Conservation (phyloP, 148 eudicot species). For the Dianthus caryophyllus region DNA sequence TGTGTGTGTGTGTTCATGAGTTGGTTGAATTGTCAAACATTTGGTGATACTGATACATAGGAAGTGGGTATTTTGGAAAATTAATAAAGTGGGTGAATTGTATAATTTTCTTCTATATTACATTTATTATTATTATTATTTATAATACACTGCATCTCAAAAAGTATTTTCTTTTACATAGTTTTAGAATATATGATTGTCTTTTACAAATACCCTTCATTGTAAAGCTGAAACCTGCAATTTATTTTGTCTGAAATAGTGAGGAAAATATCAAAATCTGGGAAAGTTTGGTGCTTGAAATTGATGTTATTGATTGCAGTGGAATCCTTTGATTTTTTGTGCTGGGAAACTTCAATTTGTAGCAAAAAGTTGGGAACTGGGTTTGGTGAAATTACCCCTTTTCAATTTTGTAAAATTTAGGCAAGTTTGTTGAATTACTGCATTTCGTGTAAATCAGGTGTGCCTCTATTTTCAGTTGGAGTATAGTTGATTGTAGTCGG, state of each 20-base stretch:
- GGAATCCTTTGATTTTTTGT: background rate
- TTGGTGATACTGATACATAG: conserved; percentile 6
- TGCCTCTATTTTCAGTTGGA: too few relatives aligned
- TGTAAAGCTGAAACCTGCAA: conserved; percentile 6
- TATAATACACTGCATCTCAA: background rate
- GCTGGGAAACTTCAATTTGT: background rate
- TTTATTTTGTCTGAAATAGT: conserved; percentile 13
- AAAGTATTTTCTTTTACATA: too few relatives aligned
- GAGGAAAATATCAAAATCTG: conserved; percentile 11
- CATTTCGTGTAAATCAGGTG: conserved; percentile 8
- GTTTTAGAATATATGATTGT: too few relatives aligned
- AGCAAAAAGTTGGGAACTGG: conserved; percentile 17
- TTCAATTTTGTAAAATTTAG: background rate
- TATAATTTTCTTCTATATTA: conserved; percentile 1
- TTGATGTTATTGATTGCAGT: background rate
- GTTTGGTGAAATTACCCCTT: background rate
- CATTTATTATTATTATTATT: too few relatives aligned
- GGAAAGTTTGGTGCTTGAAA: conserved; percentile 3
- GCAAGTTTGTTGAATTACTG: background rate
- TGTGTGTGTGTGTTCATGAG: conserved; percentile 1
- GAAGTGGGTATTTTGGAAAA: background rate
- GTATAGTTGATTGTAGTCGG: too few relatives aligned
- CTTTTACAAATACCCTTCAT: too few relatives aligned
- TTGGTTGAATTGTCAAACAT: conserved; percentile 36
- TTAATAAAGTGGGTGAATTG: conserved; percentile 7